Base-by-base conservation (phyloP, 1,139 yeast genomes). In the Hemisphaericaspora xylanilytica region DNA sequence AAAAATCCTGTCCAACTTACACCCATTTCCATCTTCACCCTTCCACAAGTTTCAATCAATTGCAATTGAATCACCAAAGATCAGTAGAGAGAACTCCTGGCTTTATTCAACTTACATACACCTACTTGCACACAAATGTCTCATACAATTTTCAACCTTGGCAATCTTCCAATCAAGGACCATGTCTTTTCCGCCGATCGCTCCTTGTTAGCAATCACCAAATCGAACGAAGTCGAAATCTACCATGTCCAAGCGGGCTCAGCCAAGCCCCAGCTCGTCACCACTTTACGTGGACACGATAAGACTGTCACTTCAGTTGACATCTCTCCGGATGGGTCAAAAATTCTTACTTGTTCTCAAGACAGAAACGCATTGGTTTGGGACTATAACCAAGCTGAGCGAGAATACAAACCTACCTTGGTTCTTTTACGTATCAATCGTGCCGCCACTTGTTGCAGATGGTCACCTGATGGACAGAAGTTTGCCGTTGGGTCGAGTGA, bases 401-500 rank as follows among this genome's bases (percentile, higher is more conserved):
- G 67, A 18, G 66, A 66, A 37, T 78, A 70, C 53, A 89, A 85
- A 67, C 96, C 97, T 35, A 90, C 97, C 3, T 75, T 94, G 58
- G 99, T 94, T 14, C 72, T 94, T 43, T 75, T 94, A 58, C 80
- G 98, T 62, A 89, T 94, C 63, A 86, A 83, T 60, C 77, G 97
- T 42, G 96, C 97, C 17, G 97, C 97, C 10, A 92, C 97, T 3
- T 79, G 80, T 51, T 96, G 90, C 41, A 75, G 81, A 50, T 92
- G 98, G 98, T 86, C 96, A 4, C 96, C 97, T 18, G 80, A 78
- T 49, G 97, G 97, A 14, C 69, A 68, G 56, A 94, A 94, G 68
- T 92, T 94, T 64, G 98, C 98, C 1, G 97, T 92, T 33, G 98
- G 97, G 0, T 87, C 97, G 4, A 87, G 96, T 40, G 97, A 96